Conservation (phyloP, 1,139 yeast genomes). For the Debaryomycetaceae sp. region DNA sequence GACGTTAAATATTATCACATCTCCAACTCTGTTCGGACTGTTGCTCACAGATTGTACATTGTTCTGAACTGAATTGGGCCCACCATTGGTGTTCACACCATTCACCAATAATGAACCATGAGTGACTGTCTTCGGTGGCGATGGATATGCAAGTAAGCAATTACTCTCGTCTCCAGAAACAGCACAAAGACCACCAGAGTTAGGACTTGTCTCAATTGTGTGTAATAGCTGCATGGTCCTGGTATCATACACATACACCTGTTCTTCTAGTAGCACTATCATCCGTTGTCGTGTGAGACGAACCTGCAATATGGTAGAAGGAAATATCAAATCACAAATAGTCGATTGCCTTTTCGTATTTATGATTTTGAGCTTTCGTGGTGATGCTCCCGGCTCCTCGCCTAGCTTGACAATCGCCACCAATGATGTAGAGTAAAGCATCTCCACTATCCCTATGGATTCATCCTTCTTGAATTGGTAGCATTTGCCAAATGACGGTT, state of each 20-base stretch:
- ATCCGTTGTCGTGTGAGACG: constrained; percentile 72
- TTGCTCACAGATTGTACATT: constrained; percentile 45
- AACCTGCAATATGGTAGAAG: constrained; percentile 75
- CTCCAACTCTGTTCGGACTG: constrained; percentile 65
- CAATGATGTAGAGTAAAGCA: constrained; percentile 86
- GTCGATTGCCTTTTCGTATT: constrained; percentile 73
- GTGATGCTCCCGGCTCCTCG: constrained; percentile 75
- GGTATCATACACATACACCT: constrained; percentile 85
- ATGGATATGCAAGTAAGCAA: constrained; percentile 81
- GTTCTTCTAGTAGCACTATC: constrained; percentile 76
- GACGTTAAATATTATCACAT: constrained; percentile 82
- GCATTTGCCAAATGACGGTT: constrained; percentile 77
- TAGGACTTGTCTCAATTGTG: constrained; percentile 82
- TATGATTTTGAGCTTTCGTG: constrained; percentile 73
- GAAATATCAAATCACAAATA: constrained; percentile 86
- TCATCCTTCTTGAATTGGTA: constrained; percentile 49
- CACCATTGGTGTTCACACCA: constrained; percentile 46
- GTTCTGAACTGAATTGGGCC: constrained; percentile 38
- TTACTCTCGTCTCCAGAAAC: constrained; percentile 61
- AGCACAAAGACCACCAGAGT: constrained; percentile 58
- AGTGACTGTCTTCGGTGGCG: constrained; percentile 58
- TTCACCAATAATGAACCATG: constrained; percentile 42
- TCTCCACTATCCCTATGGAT: constrained; percentile 74
- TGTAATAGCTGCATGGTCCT: constrained; percentile 83
- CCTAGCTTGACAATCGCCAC: constrained; percentile 87